A percentile compares a stretch with the other conserved stretches of the same genome.
Evolutionary conservation across 2,329 filamentous ascomycete genomes (phyloP).

Genomic region (Periconia digitata): DNA sequence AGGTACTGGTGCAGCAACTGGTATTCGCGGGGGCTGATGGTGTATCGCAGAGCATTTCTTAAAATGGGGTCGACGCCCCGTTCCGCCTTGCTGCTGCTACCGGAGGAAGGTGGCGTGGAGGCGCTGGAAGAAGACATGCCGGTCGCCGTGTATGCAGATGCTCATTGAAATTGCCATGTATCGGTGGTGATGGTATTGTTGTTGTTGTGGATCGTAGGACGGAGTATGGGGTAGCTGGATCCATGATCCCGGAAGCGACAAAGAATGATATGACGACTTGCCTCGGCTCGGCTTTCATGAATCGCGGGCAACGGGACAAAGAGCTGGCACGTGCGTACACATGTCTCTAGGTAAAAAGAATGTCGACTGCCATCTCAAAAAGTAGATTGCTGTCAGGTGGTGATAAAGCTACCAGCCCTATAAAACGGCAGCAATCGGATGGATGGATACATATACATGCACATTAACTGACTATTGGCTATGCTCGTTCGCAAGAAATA

Average conservation of each 20-base stretch:
- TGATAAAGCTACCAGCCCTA: not conserved
- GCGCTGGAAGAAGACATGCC: constrained; percentile 40
- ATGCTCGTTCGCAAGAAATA: not conserved
- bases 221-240: constrained; percentile 1
- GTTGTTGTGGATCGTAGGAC: constrained; percentile 8
- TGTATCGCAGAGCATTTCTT: constrained; percentile 84
- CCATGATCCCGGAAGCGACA: constrained; percentile 5
- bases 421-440: not conserved
- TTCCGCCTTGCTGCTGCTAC: constrained; percentile 23
- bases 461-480: not conserved
- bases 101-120: constrained; percentile 25
- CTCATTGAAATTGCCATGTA: constrained; percentile 4
- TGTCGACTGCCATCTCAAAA: not conserved
- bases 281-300: constrained; percentile 4
- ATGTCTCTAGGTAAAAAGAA: not conserved
- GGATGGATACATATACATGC: not conserved
- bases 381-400: not conserved
- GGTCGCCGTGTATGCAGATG: constrained; percentile 2
- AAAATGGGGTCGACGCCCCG: constrained; percentile 67
- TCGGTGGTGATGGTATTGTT: constrained; percentile 8
- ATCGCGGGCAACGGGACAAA: not conserved
- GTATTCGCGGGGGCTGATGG: constrained; percentile 81
- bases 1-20: constrained; percentile 81
- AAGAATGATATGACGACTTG: constrained; percentile 3
- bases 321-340: constrained; percentile 2